These are phyloP conservation scores for Trichocladium antarcticum DNA, from an alignment of 495 filamentous ascomycete genomes.

Conservation along the genomic window DNA sequence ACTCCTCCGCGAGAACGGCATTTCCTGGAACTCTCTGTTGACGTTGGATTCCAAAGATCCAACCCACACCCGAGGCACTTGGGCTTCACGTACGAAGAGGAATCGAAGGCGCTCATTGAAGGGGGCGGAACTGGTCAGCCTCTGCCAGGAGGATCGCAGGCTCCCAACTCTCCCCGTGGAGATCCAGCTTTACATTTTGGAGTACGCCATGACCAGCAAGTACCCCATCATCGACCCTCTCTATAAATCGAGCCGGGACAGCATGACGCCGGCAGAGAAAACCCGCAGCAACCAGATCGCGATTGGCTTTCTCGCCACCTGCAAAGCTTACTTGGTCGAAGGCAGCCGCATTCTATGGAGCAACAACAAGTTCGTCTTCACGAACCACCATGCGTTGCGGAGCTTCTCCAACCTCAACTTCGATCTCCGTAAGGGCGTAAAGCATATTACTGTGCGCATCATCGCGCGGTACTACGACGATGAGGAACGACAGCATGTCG, in stretches of 20 bases:
- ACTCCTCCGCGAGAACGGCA: conserved; percentile 30
- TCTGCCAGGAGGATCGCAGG: neutral
- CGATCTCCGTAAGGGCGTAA: conserved; percentile 26
- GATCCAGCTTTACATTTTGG: conserved; percentile 35
- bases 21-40: conserved; percentile 22
- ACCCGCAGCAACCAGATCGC: conserved; percentile 27
- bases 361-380: conserved; percentile 40
- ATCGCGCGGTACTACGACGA: conserved; percentile 40
- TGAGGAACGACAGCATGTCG: conserved; percentile 23
- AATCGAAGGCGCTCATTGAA: conserved; percentile 7
- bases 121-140: neutral
- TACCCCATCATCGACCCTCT: conserved; percentile 40
- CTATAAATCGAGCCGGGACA: conserved; percentile 24
- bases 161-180: conserved; percentile 36
- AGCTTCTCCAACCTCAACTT: conserved; percentile 30
- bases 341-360: conserved; percentile 32
- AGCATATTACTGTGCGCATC: conserved; percentile 34
- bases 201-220: conserved; percentile 32
- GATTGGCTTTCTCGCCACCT: conserved; percentile 35
- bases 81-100: conserved; percentile 3
- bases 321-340: conserved; percentile 31
- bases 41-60: conserved; percentile 7
- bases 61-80: conserved; percentile 4
- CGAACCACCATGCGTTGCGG: conserved; percentile 29
- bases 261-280: conserved; percentile 27